Evolutionary conservation across 1,284 basidiomycete genomes (phyloP).

Genomic region (Ustilago esculenta): DNA sequence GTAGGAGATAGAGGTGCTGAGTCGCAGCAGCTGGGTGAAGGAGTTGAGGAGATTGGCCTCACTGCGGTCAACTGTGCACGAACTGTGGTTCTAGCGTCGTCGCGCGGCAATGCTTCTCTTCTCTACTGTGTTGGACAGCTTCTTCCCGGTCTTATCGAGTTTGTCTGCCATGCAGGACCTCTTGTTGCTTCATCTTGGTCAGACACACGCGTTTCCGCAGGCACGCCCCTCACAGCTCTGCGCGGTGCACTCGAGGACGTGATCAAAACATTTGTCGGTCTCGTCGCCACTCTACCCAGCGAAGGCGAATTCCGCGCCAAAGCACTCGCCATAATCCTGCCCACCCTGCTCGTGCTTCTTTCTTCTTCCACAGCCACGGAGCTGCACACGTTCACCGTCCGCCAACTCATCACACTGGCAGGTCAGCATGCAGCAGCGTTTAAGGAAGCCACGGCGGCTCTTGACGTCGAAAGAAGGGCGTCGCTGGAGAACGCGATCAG

Average conservation of each 20-base stretch:
- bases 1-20: constrained; percentile 59
- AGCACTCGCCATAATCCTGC: constrained; percentile 79
- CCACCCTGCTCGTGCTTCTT: constrained; percentile 80
- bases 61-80: constrained; percentile 88
- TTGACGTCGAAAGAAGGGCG: constrained; percentile 74
- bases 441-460: constrained; percentile 81
- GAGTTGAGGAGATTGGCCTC: constrained; percentile 73
- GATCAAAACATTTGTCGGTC: constrained; percentile 79
- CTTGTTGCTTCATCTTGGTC: constrained; percentile 6
- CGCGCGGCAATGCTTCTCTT: constrained; percentile 74
- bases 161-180: constrained; percentile 73
- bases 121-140: constrained; percentile 78
- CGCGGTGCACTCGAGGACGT: constrained; percentile 76
- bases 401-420: constrained; percentile 81
- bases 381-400: constrained; percentile 75
- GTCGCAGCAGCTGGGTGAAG: constrained; percentile 42
- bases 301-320: constrained; percentile 69
- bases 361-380: constrained; percentile 67
- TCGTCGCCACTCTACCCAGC: constrained; percentile 64
- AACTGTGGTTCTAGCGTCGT: constrained; percentile 72
- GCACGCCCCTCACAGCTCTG: constrained; percentile 68
- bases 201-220: neutral
- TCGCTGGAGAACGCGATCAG: constrained; percentile 78
- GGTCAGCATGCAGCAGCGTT: constrained; percentile 79
- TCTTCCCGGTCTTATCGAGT: constrained; percentile 81